A percentile compares a stretch with the other conserved stretches of the same genome.
phyloP scores from a whole-genome alignment of 2,329 filamentous ascomycete genomes.

The Lachnum nothofagi region DNA sequence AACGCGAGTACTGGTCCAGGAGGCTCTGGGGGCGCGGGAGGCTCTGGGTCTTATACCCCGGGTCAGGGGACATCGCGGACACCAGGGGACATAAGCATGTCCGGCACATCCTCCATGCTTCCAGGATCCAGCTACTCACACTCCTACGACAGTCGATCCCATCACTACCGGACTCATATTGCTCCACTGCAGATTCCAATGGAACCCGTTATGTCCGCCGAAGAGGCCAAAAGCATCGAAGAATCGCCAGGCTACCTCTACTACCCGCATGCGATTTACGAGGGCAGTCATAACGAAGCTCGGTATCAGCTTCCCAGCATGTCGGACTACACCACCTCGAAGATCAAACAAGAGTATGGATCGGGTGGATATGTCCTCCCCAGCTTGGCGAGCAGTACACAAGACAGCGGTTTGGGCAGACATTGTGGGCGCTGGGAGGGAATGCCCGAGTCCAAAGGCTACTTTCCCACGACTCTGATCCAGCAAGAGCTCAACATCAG shows the following conservation, averaged over 20 bases:
- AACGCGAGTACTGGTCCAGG: slow-evolving; percentile 50
- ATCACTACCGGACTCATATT: slow-evolving; percentile 25
- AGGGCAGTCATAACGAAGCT: slow-evolving; percentile 22
- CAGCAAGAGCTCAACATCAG: slow-evolving; percentile 32
- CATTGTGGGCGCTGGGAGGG: slow-evolving; percentile 33
- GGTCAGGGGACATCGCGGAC: slow-evolving; percentile 22
- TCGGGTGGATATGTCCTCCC: slow-evolving; percentile 24
- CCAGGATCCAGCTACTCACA: slow-evolving; percentile 22
- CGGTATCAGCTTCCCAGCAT: slow-evolving; percentile 26
- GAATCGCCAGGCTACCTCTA: slow-evolving; percentile 30
- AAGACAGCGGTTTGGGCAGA: slow-evolving; percentile 21
- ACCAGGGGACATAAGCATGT: slow-evolving; percentile 29
- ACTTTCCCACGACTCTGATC: slow-evolving; percentile 28
- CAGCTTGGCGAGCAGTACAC: slow-evolving; percentile 22
- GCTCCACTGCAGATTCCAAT: slow-evolving; percentile 28
- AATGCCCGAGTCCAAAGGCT: slow-evolving; percentile 25
- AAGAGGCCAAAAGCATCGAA: slow-evolving; percentile 30
- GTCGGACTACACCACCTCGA: slow-evolving; percentile 21
- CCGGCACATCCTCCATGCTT: slow-evolving; percentile 27
- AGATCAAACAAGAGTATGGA: slow-evolving; percentile 29
- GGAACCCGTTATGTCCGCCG: slow-evolving; percentile 29
- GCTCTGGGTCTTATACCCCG: slow-evolving; percentile 28
- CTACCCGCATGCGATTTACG: slow-evolving; percentile 29
- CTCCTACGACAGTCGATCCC: slow-evolving; percentile 26
- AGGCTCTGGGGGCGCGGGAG: slow-evolving; percentile 24